Evolutionary conservation across 495 filamentous ascomycete genomes (phyloP), one percentile per base, ranked within the genome.

Genomic region (Aspergillus homomorphus): DNA sequence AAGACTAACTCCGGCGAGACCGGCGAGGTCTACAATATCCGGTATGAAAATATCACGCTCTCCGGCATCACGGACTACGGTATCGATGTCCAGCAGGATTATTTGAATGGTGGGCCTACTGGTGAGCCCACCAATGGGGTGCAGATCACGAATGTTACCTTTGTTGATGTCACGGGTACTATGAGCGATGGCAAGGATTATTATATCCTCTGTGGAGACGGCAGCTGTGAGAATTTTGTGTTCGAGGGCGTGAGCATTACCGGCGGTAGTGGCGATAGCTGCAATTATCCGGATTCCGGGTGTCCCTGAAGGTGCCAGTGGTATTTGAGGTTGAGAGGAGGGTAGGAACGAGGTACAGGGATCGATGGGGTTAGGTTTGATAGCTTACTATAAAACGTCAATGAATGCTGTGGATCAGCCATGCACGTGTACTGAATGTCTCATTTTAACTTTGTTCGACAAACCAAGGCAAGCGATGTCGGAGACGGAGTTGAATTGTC

Each of bases 161-260:
- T 81, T 59, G 62, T 59, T 15, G 67, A 76, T 59, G 66, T 82
- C 18, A 76, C 67, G 0, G 79, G 79, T 3, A 78, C 77, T 0
- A 71, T 66, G 49, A 60, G 58, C 30, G 66, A 62, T 41, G 62
- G 60, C 6, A 66, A 65, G 19, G 65, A 79, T 54, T 78, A 79
- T 62, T 82, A 80, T 57, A 74, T 82, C 30, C 73, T 81, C 6
- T 82, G 79, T 61, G 79, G 77, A 2, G 64, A 64, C 23, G 76
- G 73, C 4, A 75, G 70, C 51, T 82, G 79, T 63, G 69, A 67
- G 0, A 66, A 77, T 59, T 73, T 80, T 53, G 58, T 56, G 12
- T 80, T 78, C 56, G 63, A 64, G 10, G 70, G 65, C 48, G 67
- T 77, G 12, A 59, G 59, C 21, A 74, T 81, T 54, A 70, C 66